phyloP scores from a whole-genome alignment of 352 stramenopile genomes.

The Phytophthora hybrid region DNA sequence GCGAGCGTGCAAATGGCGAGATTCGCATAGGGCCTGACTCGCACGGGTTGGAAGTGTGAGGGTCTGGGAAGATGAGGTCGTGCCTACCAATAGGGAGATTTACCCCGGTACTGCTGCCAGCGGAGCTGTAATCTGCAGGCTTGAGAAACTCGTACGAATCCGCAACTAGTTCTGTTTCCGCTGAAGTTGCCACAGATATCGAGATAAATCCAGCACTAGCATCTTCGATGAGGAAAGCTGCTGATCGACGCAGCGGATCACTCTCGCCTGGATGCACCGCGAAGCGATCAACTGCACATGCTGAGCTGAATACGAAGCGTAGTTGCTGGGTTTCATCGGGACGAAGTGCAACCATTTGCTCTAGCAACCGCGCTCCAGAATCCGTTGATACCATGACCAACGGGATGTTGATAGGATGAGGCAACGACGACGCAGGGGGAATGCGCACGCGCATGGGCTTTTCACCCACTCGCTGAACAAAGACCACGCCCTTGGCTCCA shows the following conservation, averaged over 20 bases:
- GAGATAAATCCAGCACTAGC: constrained; percentile 64
- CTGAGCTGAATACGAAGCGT: constrained; percentile 65
- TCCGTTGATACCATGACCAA: constrained; percentile 77
- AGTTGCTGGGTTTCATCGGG: constrained; percentile 47
- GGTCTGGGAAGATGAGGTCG: constrained; percentile 43
- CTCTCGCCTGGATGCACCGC: constrained; percentile 49
- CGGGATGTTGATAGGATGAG: constrained; percentile 54
- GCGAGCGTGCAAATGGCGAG: constrained; percentile 28
- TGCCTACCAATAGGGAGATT: constrained; percentile 59
- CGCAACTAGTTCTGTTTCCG: constrained; percentile 35
- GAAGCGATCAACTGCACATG: constrained; percentile 56
- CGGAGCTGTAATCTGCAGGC: constrained; percentile 31
- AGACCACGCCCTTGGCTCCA: constrained; percentile 67
- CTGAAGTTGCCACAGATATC: constrained; percentile 58
- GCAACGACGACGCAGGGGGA: constrained; percentile 42
- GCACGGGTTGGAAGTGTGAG: constrained; percentile 47
- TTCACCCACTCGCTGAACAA: constrained; percentile 60
- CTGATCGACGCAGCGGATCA: constrained; percentile 48
- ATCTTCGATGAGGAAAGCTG: constrained; percentile 47
- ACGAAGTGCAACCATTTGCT: constrained; percentile 44
- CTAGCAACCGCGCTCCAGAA: constrained; percentile 58
- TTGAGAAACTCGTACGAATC: constrained; percentile 58
- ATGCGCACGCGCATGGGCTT: constrained; percentile 69
- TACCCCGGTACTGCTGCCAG: constrained; percentile 19
- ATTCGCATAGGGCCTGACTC: constrained; percentile 33